Evolutionary conservation across 2,329 filamentous ascomycete species (phyloP).

Genomic region (Mollisia scopiformis): DNA sequence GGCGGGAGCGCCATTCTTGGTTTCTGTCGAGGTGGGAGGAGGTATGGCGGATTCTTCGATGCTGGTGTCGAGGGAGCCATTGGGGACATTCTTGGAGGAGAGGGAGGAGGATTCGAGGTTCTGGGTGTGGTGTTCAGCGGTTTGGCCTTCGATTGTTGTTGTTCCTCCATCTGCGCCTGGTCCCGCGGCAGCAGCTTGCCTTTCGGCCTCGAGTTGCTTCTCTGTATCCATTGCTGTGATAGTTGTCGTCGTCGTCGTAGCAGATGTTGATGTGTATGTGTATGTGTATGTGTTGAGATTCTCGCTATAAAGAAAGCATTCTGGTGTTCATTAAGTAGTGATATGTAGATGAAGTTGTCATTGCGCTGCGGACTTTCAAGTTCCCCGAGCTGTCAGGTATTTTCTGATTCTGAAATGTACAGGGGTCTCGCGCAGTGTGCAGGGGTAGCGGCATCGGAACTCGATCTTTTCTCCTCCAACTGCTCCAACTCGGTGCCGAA

Average conservation of each 20-base stretch:
- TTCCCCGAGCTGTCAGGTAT: neutral
- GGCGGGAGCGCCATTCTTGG: neutral
- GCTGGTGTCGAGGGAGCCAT: slow-evolving; percentile 4
- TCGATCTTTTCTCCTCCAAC: neutral
- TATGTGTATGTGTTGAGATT: neutral
- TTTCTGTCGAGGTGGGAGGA: neutral
- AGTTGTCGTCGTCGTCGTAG: no score
- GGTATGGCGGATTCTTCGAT: slow-evolving; percentile 7
- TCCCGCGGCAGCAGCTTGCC: slow-evolving; percentile 10
- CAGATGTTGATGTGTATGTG: no score
- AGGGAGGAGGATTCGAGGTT: slow-evolving; percentile 4
- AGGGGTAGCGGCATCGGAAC: neutral
- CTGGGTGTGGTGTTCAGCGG: neutral
- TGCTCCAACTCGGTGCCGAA: neutral
- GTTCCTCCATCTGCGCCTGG: slow-evolving; percentile 11
- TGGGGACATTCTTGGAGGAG: slow-evolving; percentile 6
- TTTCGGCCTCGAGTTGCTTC: slow-evolving; percentile 12
- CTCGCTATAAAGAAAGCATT: neutral
- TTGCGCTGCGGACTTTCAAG: neutral
- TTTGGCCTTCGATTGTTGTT: slow-evolving; percentile 7
- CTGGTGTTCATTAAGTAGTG: neutral
- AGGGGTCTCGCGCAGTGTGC: neutral
- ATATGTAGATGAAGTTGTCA: neutral
- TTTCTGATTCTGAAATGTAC: neutral
- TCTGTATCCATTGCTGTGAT: neutral